Base-by-base conservation (phyloP, 2,329 filamentous ascomycete species). In the Cyclaneusma minus region DNA sequence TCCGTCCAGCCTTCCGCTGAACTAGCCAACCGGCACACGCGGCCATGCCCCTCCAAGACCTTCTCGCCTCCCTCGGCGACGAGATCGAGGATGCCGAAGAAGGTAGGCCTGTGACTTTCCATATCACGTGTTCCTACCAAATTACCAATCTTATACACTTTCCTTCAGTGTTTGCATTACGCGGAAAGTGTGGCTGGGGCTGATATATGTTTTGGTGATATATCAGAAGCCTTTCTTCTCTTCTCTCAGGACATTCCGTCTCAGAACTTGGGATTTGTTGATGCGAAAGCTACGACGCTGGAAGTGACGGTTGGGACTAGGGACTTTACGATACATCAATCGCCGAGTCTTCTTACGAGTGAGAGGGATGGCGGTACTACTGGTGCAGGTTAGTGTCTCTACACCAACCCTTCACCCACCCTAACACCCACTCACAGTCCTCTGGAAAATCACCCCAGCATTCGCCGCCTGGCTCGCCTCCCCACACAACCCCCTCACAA, bases 371-470 rank as follows among this genome's bases (percentile, higher is more conserved):
- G 64, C 8, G 78, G 77, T 2, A 84, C 78, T 2, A 84, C 78
- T 1, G 76, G 78, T 23, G 78, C 78, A 44, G 69, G 66, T 70
- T 49, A 30, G 37, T 37, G 12, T 10, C 6, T 21, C 27, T 21
- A 23, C 16, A 11, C 24, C 21, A 28, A 26, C 25, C 25, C 24
- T 16, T 30, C 11, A 7, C 30, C 17, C n/a, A 18, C 7, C 21
- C 9, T 13, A 14, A 13, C 7, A 11, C 28, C 16, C 23, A 27
- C 6, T 13, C 20, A 20, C 31, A 78, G 84, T 93, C 11, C 60
- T 95, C 6, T 98, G 89, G 89, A 84, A 80, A 50, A 77, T 93
- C 38, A 87, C 83, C 0, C 83, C 85, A 6, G 58, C 72, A 22
- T 73, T 95, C 44, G 81, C 85, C 13, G 58, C 69, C 36, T 95